Conservation (phyloP, 257 asterid genomes). For the Cinchona pubescens region DNA sequence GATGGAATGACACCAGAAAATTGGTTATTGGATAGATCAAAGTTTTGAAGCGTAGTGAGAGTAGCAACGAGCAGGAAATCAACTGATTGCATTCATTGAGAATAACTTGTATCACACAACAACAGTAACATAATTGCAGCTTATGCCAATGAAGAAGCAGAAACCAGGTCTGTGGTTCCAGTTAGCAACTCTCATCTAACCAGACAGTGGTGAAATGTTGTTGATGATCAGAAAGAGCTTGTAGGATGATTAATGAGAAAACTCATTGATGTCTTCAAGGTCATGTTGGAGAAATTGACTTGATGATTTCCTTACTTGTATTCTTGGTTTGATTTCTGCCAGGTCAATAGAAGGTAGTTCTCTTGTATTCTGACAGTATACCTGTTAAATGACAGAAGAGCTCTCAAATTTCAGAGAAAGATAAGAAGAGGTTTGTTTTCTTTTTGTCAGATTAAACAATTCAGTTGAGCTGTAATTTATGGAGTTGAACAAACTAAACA, state of each 20-base stretch:
- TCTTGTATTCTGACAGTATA: neutral
- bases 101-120: constrained; percentile 26
- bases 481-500: neutral
- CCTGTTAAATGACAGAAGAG: neutral
- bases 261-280: neutral
- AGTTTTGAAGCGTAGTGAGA: constrained; percentile 34
- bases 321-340: neutral
- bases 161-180: constrained; percentile 14
- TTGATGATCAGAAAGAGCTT: constrained; percentile 8
- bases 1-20: constrained; percentile 36
- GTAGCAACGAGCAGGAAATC: constrained; percentile 31
- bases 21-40: constrained; percentile 29
- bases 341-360: neutral
- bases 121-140: constrained; percentile 27
- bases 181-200: constrained; percentile 29
- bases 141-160: constrained; percentile 41
- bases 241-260: constrained; percentile 22
- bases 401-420: neutral
- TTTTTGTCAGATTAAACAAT: neutral
- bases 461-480: neutral
- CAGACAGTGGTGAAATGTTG: constrained; percentile 26
- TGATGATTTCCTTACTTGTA: neutral
- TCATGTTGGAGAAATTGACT: neutral
- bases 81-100: constrained; percentile 32
- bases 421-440: neutral